Evolutionary conservation across 1,284 basidiomycete species (phyloP), one percentile per base, ranked within the genome.

Genomic region (Schizopora paradoxa): DNA sequence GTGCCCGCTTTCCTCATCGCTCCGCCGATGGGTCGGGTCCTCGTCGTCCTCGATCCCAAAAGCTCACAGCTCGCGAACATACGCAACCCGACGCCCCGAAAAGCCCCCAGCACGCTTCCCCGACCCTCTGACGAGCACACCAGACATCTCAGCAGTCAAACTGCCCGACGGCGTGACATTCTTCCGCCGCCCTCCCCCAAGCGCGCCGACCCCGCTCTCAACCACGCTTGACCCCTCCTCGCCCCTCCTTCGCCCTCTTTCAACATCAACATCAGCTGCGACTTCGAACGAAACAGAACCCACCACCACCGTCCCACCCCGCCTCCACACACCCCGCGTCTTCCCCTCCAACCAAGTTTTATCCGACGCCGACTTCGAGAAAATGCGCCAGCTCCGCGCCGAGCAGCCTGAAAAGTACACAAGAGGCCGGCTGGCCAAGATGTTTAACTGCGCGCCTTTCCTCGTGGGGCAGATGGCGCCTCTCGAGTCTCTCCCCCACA

Each of bases 181-280:
- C 60, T 79, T 89, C 50, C 83, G 85, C 60, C 79, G 86, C 34
- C 83, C 83, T 21, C 86, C 86, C 0, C 83, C 86, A 0, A 77
- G 81, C 2, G 73, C 77, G 6, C 79, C 82, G 4, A 72, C 84
- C 11, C 84, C 85, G 4, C 67, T 73, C 49, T 89, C 86, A 14
- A 74, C 79, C 48, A 80, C 77, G 2, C 77, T 77, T 6, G 67
- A 72, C 11, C 86, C 86, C 10, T 64, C 73, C 2, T 89, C 86
- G 0, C 83, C 86, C 0, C 33, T 35, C 33, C 22, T 4, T 13
- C 33, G 6, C 22, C 14, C 22, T 14, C 10, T 3, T 35, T 35
- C 10, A 8, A 54, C n/a, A n/a, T 31, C 28, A 8, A 31, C 28
- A 8, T 31, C 28, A n/a, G 8, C n/a, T 13, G 18, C 10, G 2